Base-by-base conservation (phyloP, 2,329 filamentous ascomycete genomes). In the Colletotrichum tropicicola region DNA sequence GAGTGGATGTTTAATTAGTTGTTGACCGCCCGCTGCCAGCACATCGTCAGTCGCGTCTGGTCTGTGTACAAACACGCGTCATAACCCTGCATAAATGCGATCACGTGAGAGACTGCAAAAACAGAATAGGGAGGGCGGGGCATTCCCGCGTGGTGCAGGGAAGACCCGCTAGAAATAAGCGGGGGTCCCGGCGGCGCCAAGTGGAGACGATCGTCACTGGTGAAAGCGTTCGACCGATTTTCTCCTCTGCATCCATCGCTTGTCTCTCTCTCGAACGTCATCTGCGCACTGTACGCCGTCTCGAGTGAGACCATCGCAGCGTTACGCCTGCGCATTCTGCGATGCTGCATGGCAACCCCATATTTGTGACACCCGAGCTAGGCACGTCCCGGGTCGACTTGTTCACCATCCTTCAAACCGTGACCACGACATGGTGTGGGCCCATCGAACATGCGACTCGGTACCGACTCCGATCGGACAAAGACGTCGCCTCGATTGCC, bases 61-160 rank as follows among this genome's bases (percentile, higher is more conserved):
- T 49, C 19, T 54, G 47, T 64, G 49, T 58, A 59, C 48, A 57
- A 60, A 60, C 13, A 59, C 55, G 55, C 56, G 55, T 59, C 54
- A 63, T 63, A 63, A 59, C 23, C 25, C n/a, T 45, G 59, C 59
- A 63, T 59, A 63, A 63, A n/a, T 59, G 37, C 44, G 23, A 63
- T 63, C 59, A 63, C 54, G 54, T 63, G 59, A 17, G 12, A 19
- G 53, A 21, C 39, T 27, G 10, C 21, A 48, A 49, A 28, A 59
- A 41, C 39, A 54, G 32, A 60, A 59, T 53, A 35, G 47, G 60
- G 55, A 64, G 43, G 30, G 32, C 28, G 43, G 54, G 43, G 54
- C 43, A 57, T 19, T 44, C 37, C 37, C 51, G n/a, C 15, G 27
- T 45, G n/a, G 37, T 41, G 15, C n/a, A 5, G 37, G 37, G n/a